Evolutionary conservation across 305 asterid genomes (phyloP).

Genomic region (Solanum hybrid): DNA sequence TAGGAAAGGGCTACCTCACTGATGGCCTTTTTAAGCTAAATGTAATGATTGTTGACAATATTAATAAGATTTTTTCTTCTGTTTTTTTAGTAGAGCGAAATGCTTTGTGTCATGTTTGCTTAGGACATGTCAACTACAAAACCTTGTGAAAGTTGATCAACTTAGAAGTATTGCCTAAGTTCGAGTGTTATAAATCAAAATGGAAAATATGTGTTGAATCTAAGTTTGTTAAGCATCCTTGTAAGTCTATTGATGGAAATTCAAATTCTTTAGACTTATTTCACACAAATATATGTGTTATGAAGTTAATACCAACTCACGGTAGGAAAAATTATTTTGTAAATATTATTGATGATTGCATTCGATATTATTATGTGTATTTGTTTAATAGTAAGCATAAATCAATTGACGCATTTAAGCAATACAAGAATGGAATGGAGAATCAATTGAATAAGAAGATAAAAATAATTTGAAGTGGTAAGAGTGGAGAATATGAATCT

Average conservation of each 20-base stretch:
- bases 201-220: background rate
- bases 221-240: background rate
- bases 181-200: background rate
- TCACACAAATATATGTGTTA: background rate
- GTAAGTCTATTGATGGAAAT: background rate
- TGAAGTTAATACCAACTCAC: background rate
- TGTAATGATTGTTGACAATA: background rate
- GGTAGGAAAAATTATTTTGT: background rate
- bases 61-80: background rate
- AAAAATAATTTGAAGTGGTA: background rate
- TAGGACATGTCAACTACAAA: background rate
- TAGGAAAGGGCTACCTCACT: background rate
- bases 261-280: background rate
- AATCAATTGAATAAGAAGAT: background rate
- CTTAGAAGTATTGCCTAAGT: background rate
- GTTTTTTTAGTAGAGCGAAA: background rate
- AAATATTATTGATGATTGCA: background rate
- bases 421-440: background rate
- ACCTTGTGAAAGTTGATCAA: background rate
- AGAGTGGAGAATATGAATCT: background rate
- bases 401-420: background rate
- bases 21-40: background rate
- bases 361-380: background rate
- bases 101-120: background rate
- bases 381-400: background rate